Evolutionary conservation across 2,329 filamentous ascomycete genomes (phyloP), one percentile per base, ranked within the genome.

Genomic region (Corniculantispora saksenae): DNA sequence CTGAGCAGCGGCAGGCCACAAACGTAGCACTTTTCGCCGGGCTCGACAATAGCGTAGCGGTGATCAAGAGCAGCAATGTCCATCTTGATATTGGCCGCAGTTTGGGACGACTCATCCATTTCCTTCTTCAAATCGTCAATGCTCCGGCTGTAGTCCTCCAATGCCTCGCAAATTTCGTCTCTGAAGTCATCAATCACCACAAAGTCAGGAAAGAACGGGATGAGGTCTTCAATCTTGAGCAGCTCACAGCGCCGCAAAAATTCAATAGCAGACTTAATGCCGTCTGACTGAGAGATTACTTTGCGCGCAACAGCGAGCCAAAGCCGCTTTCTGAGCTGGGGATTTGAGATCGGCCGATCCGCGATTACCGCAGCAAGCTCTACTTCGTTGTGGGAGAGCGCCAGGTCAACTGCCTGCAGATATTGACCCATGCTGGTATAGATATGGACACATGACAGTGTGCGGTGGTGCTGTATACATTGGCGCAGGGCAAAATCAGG

Each of bases 151-250:
- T 99, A 99, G 68, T 96, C 92, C 77, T 99, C 95, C 1, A 99
- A 84, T 1, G 96, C 95, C 0, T 88, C 84, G 79, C 95, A 99
- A 45, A 99, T 98, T 76, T 99, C 95, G 68, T 98, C 94, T 75
- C 98, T 97, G 84, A 99, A 99, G 77, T 98, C 95, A 75, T 99
- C 95, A 67, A 99, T 98, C 60, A 98, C 91, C 27, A 98, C 93
- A 74, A 99, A 99, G 76, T 99, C 95, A 0, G 95, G 95, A 79
- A 99, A 99, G 82, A 99, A 97, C 0, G 95, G 95, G 48, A 99
- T 98, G 35, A 99, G 80, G 73, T 99, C 95, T 79, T 99, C 95
- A 68, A 99, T 99, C 68, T 91, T 90, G 57, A 99, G 86, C 15
- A 98, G 84, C 67, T 97, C 93, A 75, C 94, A 97, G 12, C 93